phyloP scores from a whole-genome alignment of 2,329 filamentous ascomycete species.

The Hortaea sp. region DNA sequence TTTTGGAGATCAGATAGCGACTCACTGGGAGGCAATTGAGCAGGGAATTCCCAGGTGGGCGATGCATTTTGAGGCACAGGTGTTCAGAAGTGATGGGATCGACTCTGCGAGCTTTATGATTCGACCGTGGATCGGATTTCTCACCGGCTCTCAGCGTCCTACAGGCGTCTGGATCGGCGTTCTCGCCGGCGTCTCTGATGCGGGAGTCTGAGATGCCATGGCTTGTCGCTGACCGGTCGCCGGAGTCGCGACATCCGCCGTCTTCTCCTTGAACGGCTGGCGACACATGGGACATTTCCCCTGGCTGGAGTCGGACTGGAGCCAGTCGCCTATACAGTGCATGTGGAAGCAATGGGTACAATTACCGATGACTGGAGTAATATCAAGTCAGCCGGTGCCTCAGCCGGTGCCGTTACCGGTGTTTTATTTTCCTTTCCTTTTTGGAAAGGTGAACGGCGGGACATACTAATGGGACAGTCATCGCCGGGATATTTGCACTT shows the following conservation, averaged over 20 bases:
- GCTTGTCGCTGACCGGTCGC: not conserved
- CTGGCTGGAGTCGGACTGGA: constrained; percentile 85
- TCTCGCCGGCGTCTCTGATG: not conserved
- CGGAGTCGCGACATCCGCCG: constrained; percentile 8
- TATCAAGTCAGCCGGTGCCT: too few species aligned
- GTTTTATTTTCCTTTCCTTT: not conserved
- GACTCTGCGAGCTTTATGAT: too few species aligned
- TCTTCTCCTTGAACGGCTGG: constrained; percentile 47
- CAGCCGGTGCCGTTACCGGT: not conserved
- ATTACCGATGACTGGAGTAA: constrained; percentile 94
- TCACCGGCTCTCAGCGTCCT: not conserved
- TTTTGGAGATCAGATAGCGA: too few species aligned
- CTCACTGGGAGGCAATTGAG: too few species aligned
- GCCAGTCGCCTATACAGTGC: constrained; percentile 95
- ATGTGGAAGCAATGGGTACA: constrained; percentile 98
- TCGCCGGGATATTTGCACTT: constrained; percentile 97
- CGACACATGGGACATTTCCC: constrained; percentile 97
- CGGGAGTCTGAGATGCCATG: not conserved
- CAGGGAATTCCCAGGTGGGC: too few species aligned
- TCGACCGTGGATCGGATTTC: too few species aligned
- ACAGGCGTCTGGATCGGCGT: not conserved
- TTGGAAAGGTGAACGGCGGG: constrained; percentile 1
- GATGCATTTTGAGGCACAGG: too few species aligned
- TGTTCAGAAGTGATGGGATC: too few species aligned
- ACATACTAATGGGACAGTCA: constrained; percentile 79